Evolutionary conservation across 805 yeast genomes (phyloP).

Genomic region (Saturnispora quitensis): DNA sequence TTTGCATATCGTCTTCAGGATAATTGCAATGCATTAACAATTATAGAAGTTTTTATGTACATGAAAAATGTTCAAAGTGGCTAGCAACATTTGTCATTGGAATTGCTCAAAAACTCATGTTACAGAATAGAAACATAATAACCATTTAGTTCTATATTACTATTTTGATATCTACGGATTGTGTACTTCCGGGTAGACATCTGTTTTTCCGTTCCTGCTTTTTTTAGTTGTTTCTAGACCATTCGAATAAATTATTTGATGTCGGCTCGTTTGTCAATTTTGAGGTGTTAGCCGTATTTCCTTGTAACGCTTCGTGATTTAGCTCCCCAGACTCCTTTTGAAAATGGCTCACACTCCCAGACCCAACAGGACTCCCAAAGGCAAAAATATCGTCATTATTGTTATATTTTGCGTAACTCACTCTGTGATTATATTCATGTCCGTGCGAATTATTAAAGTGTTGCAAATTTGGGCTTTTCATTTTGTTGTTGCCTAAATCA

Average conservation of each 20-base stretch:
- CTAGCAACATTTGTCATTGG: not conserved
- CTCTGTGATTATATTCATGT: constrained; percentile 7
- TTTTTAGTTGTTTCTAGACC: not conserved
- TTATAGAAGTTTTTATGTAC: not conserved
- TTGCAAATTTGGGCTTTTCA: not conserved
- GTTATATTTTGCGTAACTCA: constrained; percentile 1
- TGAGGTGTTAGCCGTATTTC: not conserved
- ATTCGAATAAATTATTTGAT: constrained; percentile 1
- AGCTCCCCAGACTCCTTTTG: constrained; percentile 1
- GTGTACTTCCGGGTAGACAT: not conserved
- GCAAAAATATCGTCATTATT: not conserved
- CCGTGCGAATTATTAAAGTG: not conserved
- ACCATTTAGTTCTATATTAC: not conserved
- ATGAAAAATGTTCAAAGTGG: not conserved
- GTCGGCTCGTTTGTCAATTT: not conserved
- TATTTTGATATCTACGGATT: not conserved
- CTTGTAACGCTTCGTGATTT: not conserved
- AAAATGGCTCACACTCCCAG: not conserved
- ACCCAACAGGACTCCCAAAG: not conserved
- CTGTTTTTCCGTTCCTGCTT: not conserved
- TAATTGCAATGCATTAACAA: not conserved
- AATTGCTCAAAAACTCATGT: not conserved
- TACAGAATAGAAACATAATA: not conserved
- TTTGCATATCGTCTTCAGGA: not conserved
- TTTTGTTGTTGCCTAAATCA: not conserved